Conservation (phyloP, 331 rosid genomes). For the Dryas integrifolia region DNA sequence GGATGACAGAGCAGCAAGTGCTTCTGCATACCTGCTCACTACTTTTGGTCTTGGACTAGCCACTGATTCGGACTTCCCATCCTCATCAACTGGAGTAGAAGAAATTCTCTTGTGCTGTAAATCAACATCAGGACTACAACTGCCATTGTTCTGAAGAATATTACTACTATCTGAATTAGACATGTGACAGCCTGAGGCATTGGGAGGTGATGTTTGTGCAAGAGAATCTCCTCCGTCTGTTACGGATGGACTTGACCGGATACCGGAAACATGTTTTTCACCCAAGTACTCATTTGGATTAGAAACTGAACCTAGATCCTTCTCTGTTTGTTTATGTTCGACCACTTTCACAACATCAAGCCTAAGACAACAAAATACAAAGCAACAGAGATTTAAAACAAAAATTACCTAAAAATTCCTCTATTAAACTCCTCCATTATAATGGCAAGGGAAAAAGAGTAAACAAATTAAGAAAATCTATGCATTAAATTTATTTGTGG, state of each 20-base stretch:
- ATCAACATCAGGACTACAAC: constrained; percentile 77
- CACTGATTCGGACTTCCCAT: constrained; percentile 44
- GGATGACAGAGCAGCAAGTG: constrained; percentile 60
- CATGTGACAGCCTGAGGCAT: constrained; percentile 48
- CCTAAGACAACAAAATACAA: constrained; percentile 39
- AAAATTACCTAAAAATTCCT: background rate
- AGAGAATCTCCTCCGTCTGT: constrained; percentile 63
- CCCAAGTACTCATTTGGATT: constrained; percentile 48
- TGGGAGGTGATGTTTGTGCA: constrained; percentile 63
- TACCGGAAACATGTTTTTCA: constrained; percentile 43
- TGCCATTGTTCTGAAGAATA: constrained; percentile 58
- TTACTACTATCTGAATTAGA: constrained; percentile 73
- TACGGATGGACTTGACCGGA: constrained; percentile 53
- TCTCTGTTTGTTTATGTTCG: constrained; percentile 31
- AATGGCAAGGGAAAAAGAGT: background rate
- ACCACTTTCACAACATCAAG: constrained; percentile 42
- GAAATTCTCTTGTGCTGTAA: constrained; percentile 43
- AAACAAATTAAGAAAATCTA: background rate
- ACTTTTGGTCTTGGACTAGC: constrained; percentile 52
- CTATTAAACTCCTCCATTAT: background rate
- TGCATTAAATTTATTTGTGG: background rate
- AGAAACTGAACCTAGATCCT: constrained; percentile 47
- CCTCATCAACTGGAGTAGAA: constrained; percentile 41
- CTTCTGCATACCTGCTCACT: constrained; percentile 45
- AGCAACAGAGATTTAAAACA: constrained; percentile 22